Evolutionary conservation across 495 filamentous ascomycete species (phyloP), one percentile per base, ranked within the genome.

Genomic region (Talaromyces borbonicus): DNA sequence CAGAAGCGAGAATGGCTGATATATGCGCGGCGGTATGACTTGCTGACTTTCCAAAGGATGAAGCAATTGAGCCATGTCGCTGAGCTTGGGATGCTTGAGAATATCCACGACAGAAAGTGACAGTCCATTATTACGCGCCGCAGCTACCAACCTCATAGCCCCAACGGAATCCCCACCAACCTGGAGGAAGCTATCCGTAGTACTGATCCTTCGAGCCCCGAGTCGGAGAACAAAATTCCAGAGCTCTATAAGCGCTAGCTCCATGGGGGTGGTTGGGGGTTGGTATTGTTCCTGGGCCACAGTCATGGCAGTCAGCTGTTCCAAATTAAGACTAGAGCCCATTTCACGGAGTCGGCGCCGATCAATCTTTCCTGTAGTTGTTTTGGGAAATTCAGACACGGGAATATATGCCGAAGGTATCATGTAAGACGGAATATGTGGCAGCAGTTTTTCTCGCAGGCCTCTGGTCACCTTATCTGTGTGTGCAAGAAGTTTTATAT

Each of bases 121-220:
- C 11, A 63, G 23, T 1, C 47, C 51, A 4, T 33, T 18, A 2
- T 44, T 43, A 11, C 49, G 43, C 18, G 52, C 52, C 0, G 32
- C 31, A 9, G 47, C 36, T 3, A 55, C 52, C 1, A 64, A 29
- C 33, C 55, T 51, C 49, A 66, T 64, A 12, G 57, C 61, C 5
- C 48, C 49, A 29, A 66, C 53, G 5, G 57, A 61, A 40, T 66
- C 62, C 16, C 75, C 75, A 4, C 75, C 75, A 30, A 75, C 63
- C 20, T 59, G 47, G 55, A 78, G 69, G 55, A 79, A 78, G 53
- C 58, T 71, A 49, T 75, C 71, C 30, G 66, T 60, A 5, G 69
- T 54, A 4, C 62, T 58, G 19, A 65, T 54, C 1, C 51, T 47
- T 48, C 35, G 19, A 15, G 32, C 7, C 8, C 12, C 18, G 1